These are phyloP conservation scores for Neocallimastix lanati DNA, from an alignment of 192 early-diverging fungal species.

Conservation along the genomic window DNA sequence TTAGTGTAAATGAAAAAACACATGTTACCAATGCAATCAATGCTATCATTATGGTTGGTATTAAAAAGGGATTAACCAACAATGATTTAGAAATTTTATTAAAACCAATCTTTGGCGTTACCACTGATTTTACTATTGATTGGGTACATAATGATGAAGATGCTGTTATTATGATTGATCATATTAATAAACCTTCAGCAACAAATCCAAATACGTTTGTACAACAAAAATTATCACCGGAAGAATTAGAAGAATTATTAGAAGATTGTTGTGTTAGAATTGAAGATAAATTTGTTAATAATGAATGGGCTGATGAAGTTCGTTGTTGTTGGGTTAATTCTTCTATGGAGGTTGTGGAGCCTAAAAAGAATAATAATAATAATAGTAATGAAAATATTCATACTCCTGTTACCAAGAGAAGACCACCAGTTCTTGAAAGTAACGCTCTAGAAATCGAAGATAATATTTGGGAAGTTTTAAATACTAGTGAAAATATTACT, in stretches of 20 bases:
- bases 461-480: not conserved
- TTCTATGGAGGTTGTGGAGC: not conserved
- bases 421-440: not conserved
- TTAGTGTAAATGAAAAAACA: constrained; percentile 14
- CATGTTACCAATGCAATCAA: constrained; percentile 30
- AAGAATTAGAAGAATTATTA: not conserved
- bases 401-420: not conserved
- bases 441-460: not conserved
- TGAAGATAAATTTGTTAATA: not conserved
- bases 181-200: not conserved
- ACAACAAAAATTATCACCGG: not conserved
- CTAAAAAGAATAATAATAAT: not conserved
- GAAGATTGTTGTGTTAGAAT: not conserved
- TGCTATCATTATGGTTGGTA: constrained; percentile 26
- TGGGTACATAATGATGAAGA: constrained; percentile 35
- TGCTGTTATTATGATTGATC: constrained; percentile 9
- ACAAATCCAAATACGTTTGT: not conserved
- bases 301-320: not conserved
- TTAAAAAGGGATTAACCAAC: constrained; percentile 26
- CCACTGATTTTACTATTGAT: constrained; percentile 13
- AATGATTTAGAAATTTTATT: constrained; percentile 23
- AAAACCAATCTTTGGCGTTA: constrained; percentile 21
- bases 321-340: not conserved
- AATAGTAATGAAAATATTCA: not conserved
- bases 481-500: not conserved